Base-by-base conservation (phyloP, 805 yeast species). In the Dipodascus geniculatus region DNA sequence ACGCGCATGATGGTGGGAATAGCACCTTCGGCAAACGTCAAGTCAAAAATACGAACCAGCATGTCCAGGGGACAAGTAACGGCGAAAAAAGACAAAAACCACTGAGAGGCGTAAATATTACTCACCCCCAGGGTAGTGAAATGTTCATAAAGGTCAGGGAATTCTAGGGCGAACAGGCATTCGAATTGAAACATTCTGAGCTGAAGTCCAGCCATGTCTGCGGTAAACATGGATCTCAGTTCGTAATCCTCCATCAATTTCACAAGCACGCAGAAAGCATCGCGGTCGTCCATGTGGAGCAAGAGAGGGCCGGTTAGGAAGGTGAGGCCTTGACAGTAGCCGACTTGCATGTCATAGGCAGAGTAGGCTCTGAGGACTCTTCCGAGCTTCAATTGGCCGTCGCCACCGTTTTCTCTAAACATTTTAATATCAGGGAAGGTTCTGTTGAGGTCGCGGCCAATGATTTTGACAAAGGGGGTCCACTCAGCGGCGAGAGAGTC, bases 291-390 rank as follows among this genome's bases (percentile, higher is more conserved):
- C 65, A 71, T 71, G 53, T 74, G 75, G 59, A 73, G 72, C 55
- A 76, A 70, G 42, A 81, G 66, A 3, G 81, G 80, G 1, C 83
- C 85, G 9, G 80, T 83, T 48, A 81, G 67, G 60, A 82, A 82
- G 23, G 82, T 74, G 20, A 82, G 68, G 3, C 87, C 87, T 64
- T 81, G 87, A 63, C 87, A 81, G 61, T 81, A 81, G 14, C 87
- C 87, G 58, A 81, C 76, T 58, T 81, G 83, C 52, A 74, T 74
- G 65, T 81, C 85, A 61, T 79, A 81, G 57, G 80, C 78, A 50
- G 82, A 79, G 60, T 77, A 81, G 0, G 83, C 85, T 54, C 81
- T 78, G 56, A 81, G 68, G 31, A 81, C 75, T 23, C 75, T 74
- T 42, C 79, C 80, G 53, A 81, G 74, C 57, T 71, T 70, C 6